Conservation (phyloP, 2,329 filamentous ascomycete genomes). For the Volutella citrinella region DNA sequence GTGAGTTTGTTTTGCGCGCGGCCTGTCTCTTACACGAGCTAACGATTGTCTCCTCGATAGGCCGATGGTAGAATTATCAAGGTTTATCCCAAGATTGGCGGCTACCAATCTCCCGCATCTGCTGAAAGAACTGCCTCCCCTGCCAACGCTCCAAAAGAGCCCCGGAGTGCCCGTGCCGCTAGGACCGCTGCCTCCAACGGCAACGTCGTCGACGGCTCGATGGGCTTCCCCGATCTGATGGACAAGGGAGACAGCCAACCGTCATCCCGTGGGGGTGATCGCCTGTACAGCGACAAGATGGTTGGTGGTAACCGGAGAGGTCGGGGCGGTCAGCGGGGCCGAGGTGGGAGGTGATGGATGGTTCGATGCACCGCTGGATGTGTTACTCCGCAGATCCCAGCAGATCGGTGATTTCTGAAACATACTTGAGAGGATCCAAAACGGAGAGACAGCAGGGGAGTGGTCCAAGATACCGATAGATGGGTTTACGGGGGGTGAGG, state of each 20-base stretch:
- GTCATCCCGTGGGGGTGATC: constrained; percentile 25
- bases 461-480: no score
- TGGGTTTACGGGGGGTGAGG: no score
- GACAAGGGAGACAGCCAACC: constrained; percentile 23
- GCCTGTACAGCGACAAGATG: constrained; percentile 53
- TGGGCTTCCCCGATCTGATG: constrained; percentile 52
- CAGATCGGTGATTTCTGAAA: no score
- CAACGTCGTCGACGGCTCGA: constrained; percentile 50
- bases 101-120: constrained; percentile 28
- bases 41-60: constrained; percentile 36
- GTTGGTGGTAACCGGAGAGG: constrained; percentile 28
- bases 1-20: no score
- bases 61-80: constrained; percentile 73
- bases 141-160: constrained; percentile 31
- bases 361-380: neutral
- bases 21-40: neutral
- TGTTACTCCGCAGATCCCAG: no score
- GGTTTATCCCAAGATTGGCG: constrained; percentile 65
- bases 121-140: constrained; percentile 24
- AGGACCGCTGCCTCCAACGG: constrained; percentile 22
- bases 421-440: neutral
- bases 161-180: constrained; percentile 24
- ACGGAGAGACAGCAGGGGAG: neutral
- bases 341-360: constrained; percentile 18
- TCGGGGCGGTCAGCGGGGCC: constrained; percentile 23